These are phyloP conservation scores for Hypericum perforatum DNA, from an alignment of 345 rosid genomes.

Conservation along the genomic window DNA sequence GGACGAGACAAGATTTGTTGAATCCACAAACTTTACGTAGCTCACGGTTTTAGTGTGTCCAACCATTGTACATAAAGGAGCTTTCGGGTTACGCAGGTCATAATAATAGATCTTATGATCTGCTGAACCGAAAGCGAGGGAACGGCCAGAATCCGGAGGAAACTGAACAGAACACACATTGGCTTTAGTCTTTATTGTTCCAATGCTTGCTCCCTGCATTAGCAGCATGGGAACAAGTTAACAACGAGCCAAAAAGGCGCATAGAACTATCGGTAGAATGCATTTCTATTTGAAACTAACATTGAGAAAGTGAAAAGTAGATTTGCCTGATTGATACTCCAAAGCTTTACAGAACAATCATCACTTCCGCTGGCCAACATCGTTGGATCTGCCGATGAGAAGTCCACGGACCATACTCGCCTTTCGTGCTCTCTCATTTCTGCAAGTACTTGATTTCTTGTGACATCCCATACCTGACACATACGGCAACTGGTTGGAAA, in stretches of 20 bases:
- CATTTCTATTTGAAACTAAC: slow-evolving; percentile 72
- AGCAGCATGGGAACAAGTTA: slow-evolving; percentile 33
- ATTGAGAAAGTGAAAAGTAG: slow-evolving; percentile 67
- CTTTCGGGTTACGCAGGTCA: slow-evolving; percentile 12
- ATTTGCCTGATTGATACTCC: slow-evolving; percentile 99
- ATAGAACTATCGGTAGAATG: slow-evolving; percentile 28
- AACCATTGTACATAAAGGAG: slow-evolving; percentile 13
- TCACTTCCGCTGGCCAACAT: slow-evolving; percentile 94
- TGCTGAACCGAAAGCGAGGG: slow-evolving; percentile 13
- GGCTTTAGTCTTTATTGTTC: slow-evolving; percentile 60
- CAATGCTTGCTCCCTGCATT: slow-evolving; percentile 77
- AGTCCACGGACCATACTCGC: slow-evolving; percentile 92
- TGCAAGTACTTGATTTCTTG: slow-evolving; percentile 61
- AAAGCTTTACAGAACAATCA: slow-evolving; percentile 89
- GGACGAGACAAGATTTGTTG: slow-evolving; percentile 13
- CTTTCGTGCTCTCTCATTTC: slow-evolving; percentile 90
- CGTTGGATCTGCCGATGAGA: slow-evolving; percentile 80
- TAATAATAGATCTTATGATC: slow-evolving; percentile 15
- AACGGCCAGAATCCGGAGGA: slow-evolving; percentile 7
- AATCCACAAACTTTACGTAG: slow-evolving; percentile 17
- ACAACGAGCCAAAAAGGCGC: slow-evolving; percentile 27
- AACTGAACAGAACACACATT: slow-evolving; percentile 18
- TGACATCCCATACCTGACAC: slow-evolving; percentile 82
- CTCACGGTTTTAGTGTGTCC: slow-evolving; percentile 16
- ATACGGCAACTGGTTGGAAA: slow-evolving; percentile 10